Percentiles rank a stretch among this genome's conserved stretches.
Conservation (phyloP, 805 yeast species). For the Sugiyamaella marilandica region DNA sequence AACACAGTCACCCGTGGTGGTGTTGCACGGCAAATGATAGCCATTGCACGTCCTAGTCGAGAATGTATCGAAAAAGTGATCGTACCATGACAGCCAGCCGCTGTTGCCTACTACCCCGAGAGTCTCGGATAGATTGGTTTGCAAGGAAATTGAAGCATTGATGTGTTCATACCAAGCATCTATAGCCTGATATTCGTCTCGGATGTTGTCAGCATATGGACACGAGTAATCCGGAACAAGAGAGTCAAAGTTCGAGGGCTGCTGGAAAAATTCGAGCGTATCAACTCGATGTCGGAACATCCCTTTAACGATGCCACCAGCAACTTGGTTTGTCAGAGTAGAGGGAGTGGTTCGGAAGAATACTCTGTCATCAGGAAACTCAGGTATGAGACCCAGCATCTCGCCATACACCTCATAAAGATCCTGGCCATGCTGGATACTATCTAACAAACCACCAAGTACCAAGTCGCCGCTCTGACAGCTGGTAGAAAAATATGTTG, state of each 20-base stretch:
- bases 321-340: slow-evolving; percentile 39
- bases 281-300: slow-evolving; percentile 33
- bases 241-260: slow-evolving; percentile 32
- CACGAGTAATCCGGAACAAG: slow-evolving; percentile 38
- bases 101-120: slow-evolving; percentile 24
- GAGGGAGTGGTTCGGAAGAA: slow-evolving; percentile 38
- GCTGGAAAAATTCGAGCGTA: slow-evolving; percentile 33
- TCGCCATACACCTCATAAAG: slow-evolving; percentile 37
- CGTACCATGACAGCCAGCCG: slow-evolving; percentile 31
- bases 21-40: slow-evolving; percentile 33
- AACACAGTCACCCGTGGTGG: slow-evolving; percentile 27
- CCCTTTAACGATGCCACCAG: slow-evolving; percentile 36
- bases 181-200: slow-evolving; percentile 26
- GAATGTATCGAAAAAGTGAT: slow-evolving; percentile 42
- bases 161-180: slow-evolving; percentile 38
- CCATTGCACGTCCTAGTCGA: slow-evolving; percentile 39
- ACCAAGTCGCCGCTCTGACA: slow-evolving; percentile 41
- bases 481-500: slow-evolving; percentile 30
- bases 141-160: slow-evolving; percentile 29
- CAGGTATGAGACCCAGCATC: slow-evolving; percentile 34
- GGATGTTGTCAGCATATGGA: slow-evolving; percentile 30
- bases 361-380: slow-evolving; percentile 31
- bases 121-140: slow-evolving; percentile 30
- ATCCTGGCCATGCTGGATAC: slow-evolving; percentile 39
- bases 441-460: slow-evolving; percentile 38